Percentiles rank a stretch among this genome's conserved stretches.
These are phyloP conservation scores for Verticillium nonalfalfae DNA, from an alignment of 2,329 filamentous ascomycete species.

Conservation along the genomic window DNA sequence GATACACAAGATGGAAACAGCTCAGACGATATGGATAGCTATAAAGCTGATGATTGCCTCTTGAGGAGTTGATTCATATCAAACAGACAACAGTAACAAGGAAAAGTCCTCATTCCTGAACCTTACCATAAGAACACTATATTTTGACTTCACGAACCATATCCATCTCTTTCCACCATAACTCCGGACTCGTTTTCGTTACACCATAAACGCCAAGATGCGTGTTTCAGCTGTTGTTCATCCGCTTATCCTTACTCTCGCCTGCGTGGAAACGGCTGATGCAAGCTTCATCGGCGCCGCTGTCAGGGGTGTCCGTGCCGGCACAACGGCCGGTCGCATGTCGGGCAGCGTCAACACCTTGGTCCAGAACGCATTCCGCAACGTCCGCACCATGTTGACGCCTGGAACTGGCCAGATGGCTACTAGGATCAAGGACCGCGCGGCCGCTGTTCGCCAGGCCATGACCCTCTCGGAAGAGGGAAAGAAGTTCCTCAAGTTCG, in stretches of 20 bases:
- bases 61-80: too few species aligned
- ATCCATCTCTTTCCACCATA: too few species aligned
- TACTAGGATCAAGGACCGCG: not conserved
- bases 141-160: too few species aligned
- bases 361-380: not conserved
- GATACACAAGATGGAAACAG: too few species aligned
- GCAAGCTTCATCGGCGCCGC: not conserved
- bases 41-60: too few species aligned
- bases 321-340: not conserved
- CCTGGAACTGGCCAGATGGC: not conserved
- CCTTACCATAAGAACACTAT: too few species aligned
- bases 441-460: not conserved
- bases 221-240: not conserved
- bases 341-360: not conserved
- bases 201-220: not conserved
- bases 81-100: too few species aligned
- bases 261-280: not conserved
- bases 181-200: too few species aligned
- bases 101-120: too few species aligned
- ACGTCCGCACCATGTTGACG: not conserved
- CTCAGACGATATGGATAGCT: too few species aligned
- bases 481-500: not conserved
- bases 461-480: not conserved
- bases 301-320: not conserved
- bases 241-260: not conserved